Conservation (phyloP, 2,329 filamentous ascomycete species). For the Clonostachys sp. region DNA sequence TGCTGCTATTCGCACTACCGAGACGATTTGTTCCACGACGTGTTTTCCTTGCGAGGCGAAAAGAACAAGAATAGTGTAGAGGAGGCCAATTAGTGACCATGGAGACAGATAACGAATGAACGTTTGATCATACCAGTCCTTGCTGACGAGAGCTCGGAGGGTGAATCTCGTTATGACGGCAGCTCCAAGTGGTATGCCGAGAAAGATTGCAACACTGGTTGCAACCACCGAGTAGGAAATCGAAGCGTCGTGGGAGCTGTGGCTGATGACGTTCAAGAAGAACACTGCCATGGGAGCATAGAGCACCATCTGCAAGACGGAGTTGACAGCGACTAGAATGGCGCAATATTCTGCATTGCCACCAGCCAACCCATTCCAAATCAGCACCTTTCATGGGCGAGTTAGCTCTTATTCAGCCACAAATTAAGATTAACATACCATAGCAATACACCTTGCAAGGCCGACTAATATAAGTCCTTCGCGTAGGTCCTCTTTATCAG, state of each 20-base stretch:
- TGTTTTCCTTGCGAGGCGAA: conserved; percentile 77
- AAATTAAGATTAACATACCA: conserved; percentile 53
- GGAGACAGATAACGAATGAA: conserved; percentile 69
- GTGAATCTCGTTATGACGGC: conserved; percentile 70
- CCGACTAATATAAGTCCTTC: conserved; percentile 77
- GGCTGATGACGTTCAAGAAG: conserved; percentile 66
- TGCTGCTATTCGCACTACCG: conserved; percentile 75
- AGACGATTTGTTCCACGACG: conserved; percentile 78
- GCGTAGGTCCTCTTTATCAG: conserved; percentile 50
- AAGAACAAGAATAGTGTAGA: conserved; percentile 83
- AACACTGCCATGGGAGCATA: conserved; percentile 65
- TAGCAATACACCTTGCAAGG: conserved; percentile 80
- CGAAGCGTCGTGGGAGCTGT: conserved; percentile 22
- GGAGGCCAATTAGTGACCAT: conserved; percentile 73
- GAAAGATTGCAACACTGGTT: conserved; percentile 76
- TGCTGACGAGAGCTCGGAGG: conserved; percentile 49
- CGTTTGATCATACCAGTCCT: conserved; percentile 58
- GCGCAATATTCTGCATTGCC: conserved; percentile 82
- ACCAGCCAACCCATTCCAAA: conserved; percentile 68
- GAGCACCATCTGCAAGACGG: conserved; percentile 67
- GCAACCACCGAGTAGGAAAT: conserved; percentile 65
- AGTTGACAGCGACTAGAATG: conserved; percentile 71
- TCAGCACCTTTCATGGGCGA: conserved; percentile 32
- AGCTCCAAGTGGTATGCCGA: conserved; percentile 77
- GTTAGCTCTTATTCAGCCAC: not conserved